Percentiles rank a stretch among this genome's conserved stretches.
Conservation (phyloP, 139 green algal genomes). For the Spirogloea muscicola region DNA sequence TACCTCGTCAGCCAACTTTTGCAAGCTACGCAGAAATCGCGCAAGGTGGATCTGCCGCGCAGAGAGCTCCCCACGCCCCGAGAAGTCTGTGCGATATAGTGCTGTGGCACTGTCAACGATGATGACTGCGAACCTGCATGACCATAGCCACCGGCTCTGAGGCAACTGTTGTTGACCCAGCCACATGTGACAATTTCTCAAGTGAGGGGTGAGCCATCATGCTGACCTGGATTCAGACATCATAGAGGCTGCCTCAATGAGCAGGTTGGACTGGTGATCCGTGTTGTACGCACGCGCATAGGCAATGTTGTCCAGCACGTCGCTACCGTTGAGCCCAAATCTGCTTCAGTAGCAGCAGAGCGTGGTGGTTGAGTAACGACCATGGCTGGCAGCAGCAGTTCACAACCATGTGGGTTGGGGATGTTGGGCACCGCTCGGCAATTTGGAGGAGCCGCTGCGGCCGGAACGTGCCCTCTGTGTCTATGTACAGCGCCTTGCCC, state of each 20-base stretch:
- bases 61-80: slow-evolving; percentile 81
- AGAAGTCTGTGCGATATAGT: slow-evolving; percentile 70
- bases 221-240: slow-evolving; percentile 76
- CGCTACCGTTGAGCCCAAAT: slow-evolving; percentile 75
- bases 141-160: no score
- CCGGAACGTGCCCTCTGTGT: slow-evolving; percentile 92
- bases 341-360: no score
- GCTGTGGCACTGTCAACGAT: slow-evolving; percentile 94
- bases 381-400: no score
- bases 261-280: slow-evolving; percentile 90
- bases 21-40: slow-evolving; percentile 82
- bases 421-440: slow-evolving; percentile 75
- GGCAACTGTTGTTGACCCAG: no score
- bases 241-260: slow-evolving; percentile 83
- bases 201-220: no score
- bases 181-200: no score
- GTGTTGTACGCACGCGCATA: slow-evolving; percentile 98
- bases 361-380: no score
- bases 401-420: no score
- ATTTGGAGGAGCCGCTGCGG: slow-evolving; percentile 77
- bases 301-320: slow-evolving; percentile 97
- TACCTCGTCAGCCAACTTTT: slow-evolving; percentile 85
- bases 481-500: slow-evolving; percentile 97
- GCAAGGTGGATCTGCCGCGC: slow-evolving; percentile 79
- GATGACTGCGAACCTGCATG: slow-evolving; percentile 80